Evolutionary conservation across 108 stramenopile genomes (phyloP).

Genomic region (Aurantiochytrium sp.): DNA sequence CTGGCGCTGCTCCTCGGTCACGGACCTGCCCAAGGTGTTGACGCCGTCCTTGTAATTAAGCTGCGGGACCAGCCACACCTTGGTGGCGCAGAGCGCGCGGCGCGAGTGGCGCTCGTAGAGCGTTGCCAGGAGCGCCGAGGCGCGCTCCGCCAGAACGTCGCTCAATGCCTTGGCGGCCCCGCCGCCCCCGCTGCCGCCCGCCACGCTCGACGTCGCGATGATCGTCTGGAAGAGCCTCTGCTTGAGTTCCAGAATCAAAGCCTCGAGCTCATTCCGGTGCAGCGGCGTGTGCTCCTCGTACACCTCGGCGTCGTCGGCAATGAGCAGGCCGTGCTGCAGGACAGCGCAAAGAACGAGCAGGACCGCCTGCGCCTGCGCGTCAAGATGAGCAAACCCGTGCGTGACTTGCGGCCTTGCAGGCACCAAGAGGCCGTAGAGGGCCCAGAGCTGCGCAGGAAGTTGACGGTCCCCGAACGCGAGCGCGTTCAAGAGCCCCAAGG

Average conservation of each 20-base stretch:
- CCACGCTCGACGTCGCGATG: neutral
- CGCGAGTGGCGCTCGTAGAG: constrained; percentile 75
- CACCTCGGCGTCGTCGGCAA: constrained; percentile 80
- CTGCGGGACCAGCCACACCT: constrained; percentile 72
- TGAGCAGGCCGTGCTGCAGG: constrained; percentile 54
- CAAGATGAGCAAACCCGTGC: neutral
- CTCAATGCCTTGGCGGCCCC: no score
- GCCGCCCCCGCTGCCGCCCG: no score
- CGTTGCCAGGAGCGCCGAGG: constrained; percentile 57
- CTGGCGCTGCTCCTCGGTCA: constrained; percentile 57
- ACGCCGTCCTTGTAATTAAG: neutral
- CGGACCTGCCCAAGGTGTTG: constrained; percentile 61
- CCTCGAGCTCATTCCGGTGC: constrained; percentile 69
- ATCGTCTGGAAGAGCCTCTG: constrained; percentile 64
- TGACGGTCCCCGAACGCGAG: neutral
- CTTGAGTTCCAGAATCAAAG: constrained; percentile 70
- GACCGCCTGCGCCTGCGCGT: neutral
- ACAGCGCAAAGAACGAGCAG: neutral
- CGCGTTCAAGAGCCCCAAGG: neutral
- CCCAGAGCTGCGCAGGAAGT: neutral
- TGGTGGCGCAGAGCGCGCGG: constrained; percentile 69
- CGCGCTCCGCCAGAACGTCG: neutral
- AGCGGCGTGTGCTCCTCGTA: constrained; percentile 73
- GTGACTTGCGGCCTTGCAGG: neutral
- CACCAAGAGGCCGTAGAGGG: neutral